Conservation (phyloP, 116 monocot species). For the Posidonia oceanica region DNA sequence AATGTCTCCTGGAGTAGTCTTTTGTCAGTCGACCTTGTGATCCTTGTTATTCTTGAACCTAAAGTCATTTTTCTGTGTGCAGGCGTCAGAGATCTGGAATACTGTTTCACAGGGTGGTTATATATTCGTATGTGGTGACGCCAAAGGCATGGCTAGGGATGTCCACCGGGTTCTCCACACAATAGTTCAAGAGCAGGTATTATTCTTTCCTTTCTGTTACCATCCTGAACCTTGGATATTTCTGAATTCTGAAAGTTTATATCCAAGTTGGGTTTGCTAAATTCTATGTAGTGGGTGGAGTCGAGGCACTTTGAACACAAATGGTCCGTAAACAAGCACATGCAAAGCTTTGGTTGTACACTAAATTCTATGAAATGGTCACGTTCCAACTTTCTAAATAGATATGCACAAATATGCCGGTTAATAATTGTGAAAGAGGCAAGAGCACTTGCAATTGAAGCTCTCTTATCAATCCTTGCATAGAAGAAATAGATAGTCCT, state of each 20-base stretch:
- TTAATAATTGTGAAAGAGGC: too few relatives aligned
- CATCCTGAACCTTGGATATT: background rate
- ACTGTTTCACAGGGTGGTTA: conserved; percentile 49
- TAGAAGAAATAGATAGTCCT: too few relatives aligned
- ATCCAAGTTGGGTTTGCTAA: background rate
- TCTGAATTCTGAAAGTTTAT: background rate
- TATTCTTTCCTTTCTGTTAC: background rate
- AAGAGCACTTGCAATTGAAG: too few relatives aligned
- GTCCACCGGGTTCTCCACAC: conserved; percentile 73
- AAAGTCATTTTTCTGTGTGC: conserved; percentile 6
- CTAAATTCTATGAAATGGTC: too few relatives aligned
- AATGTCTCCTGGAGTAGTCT: too few relatives aligned
- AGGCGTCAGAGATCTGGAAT: conserved; percentile 74
- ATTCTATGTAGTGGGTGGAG: background rate
- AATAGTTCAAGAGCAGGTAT: conserved; percentile 68
- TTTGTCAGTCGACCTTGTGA: background rate
- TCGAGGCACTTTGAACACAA: background rate
- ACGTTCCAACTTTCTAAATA: too few relatives aligned
- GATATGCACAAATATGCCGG: too few relatives aligned
- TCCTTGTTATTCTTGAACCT: background rate
- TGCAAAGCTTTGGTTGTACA: too few relatives aligned
- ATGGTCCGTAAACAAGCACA: background rate
- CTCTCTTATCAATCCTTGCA: too few relatives aligned
- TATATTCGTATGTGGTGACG: conserved; percentile 82
- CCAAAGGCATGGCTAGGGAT: conserved; percentile 90